A percentile compares a stretch with the other conserved stretches of the same genome.
phyloP scores from a whole-genome alignment of 768 basidiomycete genomes.

The Boletus barrowsii region DNA sequence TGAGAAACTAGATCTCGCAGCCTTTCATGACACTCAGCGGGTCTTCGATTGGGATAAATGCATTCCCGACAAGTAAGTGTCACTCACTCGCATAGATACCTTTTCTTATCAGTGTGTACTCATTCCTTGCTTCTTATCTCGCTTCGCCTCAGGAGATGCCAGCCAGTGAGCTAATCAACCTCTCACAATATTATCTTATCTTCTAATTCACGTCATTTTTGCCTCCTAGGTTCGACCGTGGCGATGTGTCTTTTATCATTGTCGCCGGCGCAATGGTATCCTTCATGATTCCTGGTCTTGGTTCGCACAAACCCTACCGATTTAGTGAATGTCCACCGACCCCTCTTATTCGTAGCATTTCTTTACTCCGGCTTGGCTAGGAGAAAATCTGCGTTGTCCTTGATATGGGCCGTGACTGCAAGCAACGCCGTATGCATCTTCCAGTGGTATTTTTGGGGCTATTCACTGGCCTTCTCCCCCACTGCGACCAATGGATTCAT shows the following conservation, averaged over 20 bases:
- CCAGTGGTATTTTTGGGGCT: slow-evolving; percentile 84
- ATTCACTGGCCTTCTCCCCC: slow-evolving; percentile 80
- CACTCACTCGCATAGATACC: neutral
- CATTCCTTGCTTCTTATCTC: slow-evolving; percentile 7
- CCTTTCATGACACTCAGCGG: slow-evolving; percentile 9
- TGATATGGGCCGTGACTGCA: slow-evolving; percentile 75
- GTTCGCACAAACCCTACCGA: slow-evolving; percentile 32
- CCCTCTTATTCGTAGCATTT: slow-evolving; percentile 45
- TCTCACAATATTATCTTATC: neutral
- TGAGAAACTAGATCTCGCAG: neutral
- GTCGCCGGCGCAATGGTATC: slow-evolving; percentile 66
- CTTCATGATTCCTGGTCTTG: slow-evolving; percentile 76
- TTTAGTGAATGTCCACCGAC: neutral
- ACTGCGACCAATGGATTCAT: slow-evolving; percentile 74
- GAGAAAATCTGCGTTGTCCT: slow-evolving; percentile 64
- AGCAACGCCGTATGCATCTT: slow-evolving; percentile 74
- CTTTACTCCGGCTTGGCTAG: slow-evolving; percentile 71
- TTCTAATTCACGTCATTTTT: slow-evolving; percentile 2
- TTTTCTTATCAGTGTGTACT: slow-evolving; percentile 4
- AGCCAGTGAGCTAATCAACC: slow-evolving; percentile 27
- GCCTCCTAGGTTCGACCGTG: slow-evolving; percentile 56
- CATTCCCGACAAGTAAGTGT: slow-evolving; percentile 16
- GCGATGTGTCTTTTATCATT: slow-evolving; percentile 71
- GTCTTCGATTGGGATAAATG: neutral
- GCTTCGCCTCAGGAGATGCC: slow-evolving; percentile 16